phyloP scores from a whole-genome alignment of 2,329 filamentous ascomycete species.

The Neopestalotiopsis sp. region DNA sequence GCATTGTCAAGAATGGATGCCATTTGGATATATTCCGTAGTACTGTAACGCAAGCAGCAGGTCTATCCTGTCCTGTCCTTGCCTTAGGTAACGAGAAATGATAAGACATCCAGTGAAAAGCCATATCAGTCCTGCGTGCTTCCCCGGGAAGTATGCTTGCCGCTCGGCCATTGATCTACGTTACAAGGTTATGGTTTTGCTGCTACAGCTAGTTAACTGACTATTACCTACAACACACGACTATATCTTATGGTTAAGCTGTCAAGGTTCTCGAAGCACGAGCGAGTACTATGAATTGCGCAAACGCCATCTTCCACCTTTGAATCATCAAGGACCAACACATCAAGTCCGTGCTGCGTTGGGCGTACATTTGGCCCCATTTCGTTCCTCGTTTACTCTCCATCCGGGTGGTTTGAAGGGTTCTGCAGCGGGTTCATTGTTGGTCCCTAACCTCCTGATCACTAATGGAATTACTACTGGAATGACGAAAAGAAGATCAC shows the following conservation, averaged over 20 bases:
- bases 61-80: neutral
- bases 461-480: neutral
- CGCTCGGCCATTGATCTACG: neutral
- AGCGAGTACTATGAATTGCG: too few species aligned
- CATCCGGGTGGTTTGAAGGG: neutral
- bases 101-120: neutral
- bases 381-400: neutral
- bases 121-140: neutral
- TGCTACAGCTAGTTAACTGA: neutral
- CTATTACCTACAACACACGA: neutral
- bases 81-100: neutral
- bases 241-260: conserved; percentile 2
- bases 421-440: neutral
- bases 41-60: neutral
- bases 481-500: neutral
- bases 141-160: neutral
- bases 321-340: too few species aligned
- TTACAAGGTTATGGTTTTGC: neutral
- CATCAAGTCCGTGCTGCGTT: neutral
- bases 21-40: neutral
- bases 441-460: neutral
- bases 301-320: too few species aligned
- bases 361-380: neutral
- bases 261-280: neutral
- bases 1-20: neutral